Base-by-base conservation (phyloP, 2,329 filamentous ascomycete species). In the Periglandula ipomoeae region DNA sequence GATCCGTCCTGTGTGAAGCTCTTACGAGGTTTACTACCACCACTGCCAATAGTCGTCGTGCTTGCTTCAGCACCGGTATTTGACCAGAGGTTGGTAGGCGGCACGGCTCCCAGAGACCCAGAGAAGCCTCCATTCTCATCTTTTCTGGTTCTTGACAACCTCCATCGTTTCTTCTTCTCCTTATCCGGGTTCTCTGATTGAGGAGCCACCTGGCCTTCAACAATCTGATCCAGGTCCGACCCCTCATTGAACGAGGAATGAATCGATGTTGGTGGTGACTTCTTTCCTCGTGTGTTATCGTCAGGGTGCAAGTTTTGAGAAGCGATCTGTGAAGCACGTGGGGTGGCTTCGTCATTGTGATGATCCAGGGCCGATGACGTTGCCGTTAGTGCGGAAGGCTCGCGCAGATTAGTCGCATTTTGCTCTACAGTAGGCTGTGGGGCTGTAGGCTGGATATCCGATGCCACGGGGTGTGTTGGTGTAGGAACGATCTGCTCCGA, bases 241-340 rank as follows among this genome's bases (percentile, higher is more conserved):
- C 84, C 81, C 55, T 94, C 89, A 22, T 91, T 93, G 54, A 82
- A 80, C 0, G 78, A 81, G 24, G 88, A 91, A 56, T 87, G 81
- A 50, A 89, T 73, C 0, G 89, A 95, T 3, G 83, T 80, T 1
- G 86, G 80, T 0, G 87, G 87, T 1, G 89, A 95, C 51, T 77
- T 76, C 53, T 81, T 81, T 0, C 83, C 81, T 55, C 79, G 82
- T 27, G 90, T 63, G 0, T 76, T 61, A 46, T 67, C 61, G 3
- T 65, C 76, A 48, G 72, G 66, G 46, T 73, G 71, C 49, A 70
- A 63, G 55, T 54, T 65, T 55, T 61, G 65, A 27, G 70, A 65
- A 2, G 71, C 68, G 3, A 67, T 62, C 45, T 79, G 74, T 13
- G 72, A 73, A 22, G 64, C 70, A 50, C 63, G 70, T 22, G 70